Evolutionary conservation across 2,329 filamentous ascomycete genomes (phyloP), one percentile per base, ranked within the genome.

Genomic region (Nemania bipapillata): DNA sequence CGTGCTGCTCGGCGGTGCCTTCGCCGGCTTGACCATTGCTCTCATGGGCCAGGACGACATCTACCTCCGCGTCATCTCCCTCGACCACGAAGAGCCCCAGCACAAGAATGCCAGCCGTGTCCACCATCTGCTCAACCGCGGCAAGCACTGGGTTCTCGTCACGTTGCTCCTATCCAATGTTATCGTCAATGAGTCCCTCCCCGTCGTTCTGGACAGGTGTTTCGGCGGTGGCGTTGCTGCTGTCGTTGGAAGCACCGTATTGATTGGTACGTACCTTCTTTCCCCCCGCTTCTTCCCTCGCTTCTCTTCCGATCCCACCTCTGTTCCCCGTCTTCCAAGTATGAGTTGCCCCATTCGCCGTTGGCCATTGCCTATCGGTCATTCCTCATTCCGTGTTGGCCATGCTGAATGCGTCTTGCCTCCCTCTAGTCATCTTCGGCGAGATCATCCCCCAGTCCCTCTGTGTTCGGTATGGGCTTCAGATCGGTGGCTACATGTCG

Each of bases 101-200:
- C 91, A 90, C 77, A 93, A 90, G 77, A 93, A 97, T 78, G 96
- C 96, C 0, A 88, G 87, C 65, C 91, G 89, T 72, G 96, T 99
- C 11, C 86, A 96, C 74, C 86, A 89, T 50, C 84, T 99, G 30
- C 83, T 99, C 64, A 89, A 93, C 72, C 91, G 88, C 75, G 96
- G 96, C 75, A 99, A 99, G 80, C 96, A 99, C 81, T 99, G 96
- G 96, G 95, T 99, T 22, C 85, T 99, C 65, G 96, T 99, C 62
- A 98, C 96, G 2, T 83, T 99, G 28, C 87, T 99, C 7, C 85
- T 99, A 64, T 94, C 94, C 80, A 99, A 99, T 80, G 96, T 99
- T 77, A 96, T 99, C 76, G 97, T 96, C 73, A 98, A 99, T 80
- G 96, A 98, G 82, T 96, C 95, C 2, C 85, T 97, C 15, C 96